Evolutionary conservation across 2,329 filamentous ascomycete species (phyloP).

Genomic region (Trichoderma lentiforme): DNA sequence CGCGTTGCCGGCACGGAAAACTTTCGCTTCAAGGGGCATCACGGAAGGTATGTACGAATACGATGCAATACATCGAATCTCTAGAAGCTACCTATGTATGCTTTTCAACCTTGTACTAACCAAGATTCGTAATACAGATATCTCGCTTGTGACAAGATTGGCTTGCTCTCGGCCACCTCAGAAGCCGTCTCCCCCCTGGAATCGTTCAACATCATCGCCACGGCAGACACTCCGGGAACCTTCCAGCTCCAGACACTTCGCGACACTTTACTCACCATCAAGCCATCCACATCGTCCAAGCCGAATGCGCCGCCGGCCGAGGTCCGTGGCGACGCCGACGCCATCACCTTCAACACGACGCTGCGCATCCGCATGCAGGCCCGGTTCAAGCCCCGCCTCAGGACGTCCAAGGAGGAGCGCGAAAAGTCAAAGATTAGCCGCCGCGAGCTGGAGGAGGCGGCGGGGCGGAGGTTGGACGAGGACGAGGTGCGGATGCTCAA

Average conservation of each 20-base stretch:
- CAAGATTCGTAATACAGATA: conserved; percentile 54
- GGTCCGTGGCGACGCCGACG: conserved; percentile 71
- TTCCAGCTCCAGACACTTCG: conserved; percentile 73
- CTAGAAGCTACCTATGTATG: background rate
- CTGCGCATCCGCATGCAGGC: conserved; percentile 90
- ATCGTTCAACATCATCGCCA: conserved; percentile 67
- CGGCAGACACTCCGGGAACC: conserved; percentile 62
- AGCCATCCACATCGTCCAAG: conserved; percentile 51
- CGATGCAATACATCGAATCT: too few species aligned
- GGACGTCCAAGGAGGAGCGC: conserved; percentile 77
- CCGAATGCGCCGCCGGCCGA: conserved; percentile 51
- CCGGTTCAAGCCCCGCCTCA: conserved; percentile 81
- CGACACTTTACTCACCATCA: conserved; percentile 66
- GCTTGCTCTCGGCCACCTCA: conserved; percentile 69
- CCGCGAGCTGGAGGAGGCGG: conserved; percentile 78
- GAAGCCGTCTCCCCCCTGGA: conserved; percentile 84
- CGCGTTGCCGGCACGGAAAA: conserved; percentile 76
- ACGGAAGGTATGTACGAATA: conserved; percentile 62
- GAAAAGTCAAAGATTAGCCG: conserved; percentile 80
- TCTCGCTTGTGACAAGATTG: conserved; percentile 80
- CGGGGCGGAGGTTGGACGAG: conserved; percentile 72
- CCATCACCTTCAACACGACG: conserved; percentile 65
- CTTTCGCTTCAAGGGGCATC: conserved; percentile 84
- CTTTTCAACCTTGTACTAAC: background rate
- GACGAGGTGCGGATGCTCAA: conserved; percentile 83